phyloP scores from a whole-genome alignment of 768 basidiomycete genomes.

The Boletus vermiculosoides region DNA sequence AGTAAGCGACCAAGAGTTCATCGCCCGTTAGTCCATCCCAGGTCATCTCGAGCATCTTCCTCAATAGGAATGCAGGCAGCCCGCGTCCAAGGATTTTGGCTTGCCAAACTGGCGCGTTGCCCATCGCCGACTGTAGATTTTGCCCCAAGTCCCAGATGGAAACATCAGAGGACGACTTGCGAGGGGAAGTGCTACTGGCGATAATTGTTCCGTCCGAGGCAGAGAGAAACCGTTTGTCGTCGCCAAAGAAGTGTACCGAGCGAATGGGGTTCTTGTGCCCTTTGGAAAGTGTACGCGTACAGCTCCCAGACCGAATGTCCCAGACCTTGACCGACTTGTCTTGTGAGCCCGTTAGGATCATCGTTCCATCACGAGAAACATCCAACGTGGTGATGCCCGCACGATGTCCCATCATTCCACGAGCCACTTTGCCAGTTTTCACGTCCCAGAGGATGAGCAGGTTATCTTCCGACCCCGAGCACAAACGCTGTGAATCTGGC shows the following conservation, averaged over 20 bases:
- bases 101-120: conserved; percentile 5
- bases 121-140: background rate
- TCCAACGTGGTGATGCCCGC: conserved; percentile 1
- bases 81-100: background rate
- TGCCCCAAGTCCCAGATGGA: conserved; percentile 6
- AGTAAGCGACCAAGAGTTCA: conserved; percentile 5
- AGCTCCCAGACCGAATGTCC: conserved; percentile 10
- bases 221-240: conserved; percentile 6
- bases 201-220: conserved; percentile 3
- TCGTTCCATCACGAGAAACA: conserved; percentile 17
- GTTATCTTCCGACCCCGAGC: conserved; percentile 21
- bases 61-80: background rate
- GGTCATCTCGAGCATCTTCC: background rate
- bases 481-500: conserved; percentile 12
- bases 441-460: conserved; percentile 19
- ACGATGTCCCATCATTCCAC: conserved; percentile 19
- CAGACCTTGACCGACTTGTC: conserved; percentile 23
- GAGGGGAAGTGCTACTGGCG: background rate
- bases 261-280: conserved; percentile 1
- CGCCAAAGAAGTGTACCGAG: conserved; percentile 10
- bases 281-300: conserved; percentile 7
- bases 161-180: conserved; percentile 2
- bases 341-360: conserved; percentile 16
- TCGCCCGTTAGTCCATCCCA: background rate
- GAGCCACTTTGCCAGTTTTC: background rate